Base-by-base conservation (phyloP, 352 stramenopile genomes). In the Paralagenidium karlingii region DNA sequence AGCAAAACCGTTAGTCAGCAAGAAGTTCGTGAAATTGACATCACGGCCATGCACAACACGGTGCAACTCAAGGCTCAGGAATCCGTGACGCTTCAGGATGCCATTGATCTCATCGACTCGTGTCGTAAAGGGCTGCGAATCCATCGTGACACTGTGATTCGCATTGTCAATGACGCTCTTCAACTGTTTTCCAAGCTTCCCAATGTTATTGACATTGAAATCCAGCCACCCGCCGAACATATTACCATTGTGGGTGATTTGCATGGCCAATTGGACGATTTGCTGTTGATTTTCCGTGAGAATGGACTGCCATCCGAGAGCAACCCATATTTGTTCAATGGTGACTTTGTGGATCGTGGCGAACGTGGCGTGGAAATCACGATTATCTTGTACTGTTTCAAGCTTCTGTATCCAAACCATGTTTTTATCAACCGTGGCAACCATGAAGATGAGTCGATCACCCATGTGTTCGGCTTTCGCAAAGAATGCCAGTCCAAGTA, bases 301-400 rank as follows among this genome's bases (percentile, higher is more conserved):
- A 94, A 94, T 39, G 81, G 81, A 0, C 20, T 86, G 9, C 79
- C 79, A 2, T 79, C 64, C 0, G 54, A 69, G 11, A 60, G 53
- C 4, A 93, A 93, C 40, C 73, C 74, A 33, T 93, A 93, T 51
- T 16, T 93, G 28, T 91, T 93, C 39, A 93, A 90, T 37, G 79
- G 79, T 24, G 78, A 93, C 47, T 68, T 93, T 49, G 76, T 93
- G 8, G 78, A 90, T 39, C 68, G 78, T 11, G 79, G 77, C 22
- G 68, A 84, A 43, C 70, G 75, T 15, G 66, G 63, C 22, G 62
- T 89, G n/a, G 79, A 92, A 43, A 80, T 92, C 48, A 46, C 66
- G 9, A 49, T 84, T 22, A 75, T 90, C 49, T 70, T 91, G 45
- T 84, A 89, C 44, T 45, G 82, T 7, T 88, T 88, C 44, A 84